These are phyloP conservation scores for Cantharellus anzutake DNA, from an alignment of 768 basidiomycete genomes.

Conservation along the genomic window DNA sequence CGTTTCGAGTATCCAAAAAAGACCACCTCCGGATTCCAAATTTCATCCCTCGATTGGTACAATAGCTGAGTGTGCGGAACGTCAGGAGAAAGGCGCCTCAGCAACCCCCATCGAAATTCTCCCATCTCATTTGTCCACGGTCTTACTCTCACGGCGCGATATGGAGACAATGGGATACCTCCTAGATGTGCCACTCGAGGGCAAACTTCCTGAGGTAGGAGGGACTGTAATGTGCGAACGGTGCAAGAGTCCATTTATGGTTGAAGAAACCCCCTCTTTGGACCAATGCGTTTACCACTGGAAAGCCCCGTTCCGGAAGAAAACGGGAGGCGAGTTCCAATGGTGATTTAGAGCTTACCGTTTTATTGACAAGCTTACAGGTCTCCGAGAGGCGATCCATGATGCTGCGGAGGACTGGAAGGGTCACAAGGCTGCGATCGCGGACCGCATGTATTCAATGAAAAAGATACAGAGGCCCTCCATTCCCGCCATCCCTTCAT, in stretches of 20 bases:
- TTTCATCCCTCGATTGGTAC: slow-evolving; percentile 65
- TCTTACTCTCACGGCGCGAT: slow-evolving; percentile 38
- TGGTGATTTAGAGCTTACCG: neutral
- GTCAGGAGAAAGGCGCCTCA: slow-evolving; percentile 34
- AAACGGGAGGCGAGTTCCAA: slow-evolving; percentile 37
- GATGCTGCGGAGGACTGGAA: slow-evolving; percentile 56
- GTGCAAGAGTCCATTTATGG: slow-evolving; percentile 49
- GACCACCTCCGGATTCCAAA: slow-evolving; percentile 33
- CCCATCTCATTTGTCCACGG: slow-evolving; percentile 26
- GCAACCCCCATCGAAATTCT: slow-evolving; percentile 36
- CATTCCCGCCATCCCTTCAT: slow-evolving; percentile 57
- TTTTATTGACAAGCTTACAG: slow-evolving; percentile 19
- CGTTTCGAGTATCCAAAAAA: slow-evolving; percentile 32
- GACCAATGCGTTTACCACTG: slow-evolving; percentile 66
- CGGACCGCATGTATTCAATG: slow-evolving; percentile 85
- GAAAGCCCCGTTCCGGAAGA: slow-evolving; percentile 47
- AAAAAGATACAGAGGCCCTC: slow-evolving; percentile 40
- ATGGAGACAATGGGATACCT: slow-evolving; percentile 55
- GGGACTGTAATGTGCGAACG: slow-evolving; percentile 51
- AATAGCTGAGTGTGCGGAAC: slow-evolving; percentile 38
- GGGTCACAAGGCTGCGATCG: slow-evolving; percentile 49
- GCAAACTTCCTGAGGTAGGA: slow-evolving; percentile 25
- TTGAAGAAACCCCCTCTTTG: slow-evolving; percentile 37
- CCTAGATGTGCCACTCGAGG: slow-evolving; percentile 32
- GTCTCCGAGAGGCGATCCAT: slow-evolving; percentile 48